These are phyloP conservation scores for Sporothrix pseudoabietina DNA, from an alignment of 2,329 filamentous ascomycete genomes.

Conservation along the genomic window DNA sequence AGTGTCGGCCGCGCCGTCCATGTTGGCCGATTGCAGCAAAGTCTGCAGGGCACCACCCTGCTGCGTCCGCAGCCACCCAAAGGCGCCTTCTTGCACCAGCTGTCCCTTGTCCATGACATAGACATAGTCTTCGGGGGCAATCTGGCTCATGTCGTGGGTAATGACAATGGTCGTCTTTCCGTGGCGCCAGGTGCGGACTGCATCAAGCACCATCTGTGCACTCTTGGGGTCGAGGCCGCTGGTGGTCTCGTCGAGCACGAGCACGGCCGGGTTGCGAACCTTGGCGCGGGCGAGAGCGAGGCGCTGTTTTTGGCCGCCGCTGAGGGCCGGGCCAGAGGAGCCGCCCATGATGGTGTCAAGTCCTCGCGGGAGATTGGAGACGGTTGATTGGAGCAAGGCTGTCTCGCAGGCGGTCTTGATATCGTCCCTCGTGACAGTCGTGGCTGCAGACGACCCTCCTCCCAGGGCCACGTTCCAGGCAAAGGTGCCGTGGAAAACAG, in stretches of 20 bases:
- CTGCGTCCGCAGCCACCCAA: conserved; percentile 36
- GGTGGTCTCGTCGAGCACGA: conserved; percentile 87
- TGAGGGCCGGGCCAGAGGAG: conserved; percentile 64
- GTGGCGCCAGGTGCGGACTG: conserved; percentile 73
- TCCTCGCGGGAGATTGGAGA: conserved; percentile 67
- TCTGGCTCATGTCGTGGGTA: conserved; percentile 83
- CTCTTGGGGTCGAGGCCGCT: conserved; percentile 80
- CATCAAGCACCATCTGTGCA: conserved; percentile 68
- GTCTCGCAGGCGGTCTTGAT: conserved; percentile 65
- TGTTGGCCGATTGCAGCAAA: conserved; percentile 20
- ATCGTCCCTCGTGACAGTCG: conserved; percentile 38
- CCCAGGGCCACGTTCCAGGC: conserved; percentile 78
- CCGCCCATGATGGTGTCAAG: conserved; percentile 75
- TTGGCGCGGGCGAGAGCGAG: conserved; percentile 78
- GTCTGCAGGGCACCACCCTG: conserved; percentile 25
- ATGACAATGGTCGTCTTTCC: conserved; percentile 90
- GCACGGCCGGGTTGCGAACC: conserved; percentile 73
- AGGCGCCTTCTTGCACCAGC: conserved; percentile 70
- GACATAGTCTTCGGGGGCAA: conserved; percentile 71
- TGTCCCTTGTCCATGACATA: conserved; percentile 74
- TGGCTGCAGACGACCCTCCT: neutral
- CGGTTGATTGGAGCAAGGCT: conserved; percentile 68
- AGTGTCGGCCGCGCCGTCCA: neutral
- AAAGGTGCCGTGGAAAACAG: conserved; percentile 80
- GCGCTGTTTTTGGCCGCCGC: conserved; percentile 82